Base-by-base conservation (phyloP, 179 eudicot genomes). In the Silene noctiflora region DNA sequence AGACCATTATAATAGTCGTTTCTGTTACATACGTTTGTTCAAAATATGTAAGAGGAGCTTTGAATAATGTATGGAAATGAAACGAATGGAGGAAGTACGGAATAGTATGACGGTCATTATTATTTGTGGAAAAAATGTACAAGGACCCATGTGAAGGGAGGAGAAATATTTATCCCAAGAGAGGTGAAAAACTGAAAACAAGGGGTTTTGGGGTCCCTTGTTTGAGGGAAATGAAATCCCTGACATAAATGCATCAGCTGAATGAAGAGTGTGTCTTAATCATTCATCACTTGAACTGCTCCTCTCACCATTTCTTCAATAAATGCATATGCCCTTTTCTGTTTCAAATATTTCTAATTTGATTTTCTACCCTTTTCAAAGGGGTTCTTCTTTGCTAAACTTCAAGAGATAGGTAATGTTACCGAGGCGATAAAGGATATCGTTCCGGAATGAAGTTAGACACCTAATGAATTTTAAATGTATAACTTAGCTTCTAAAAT, bases 191-290 rank as follows among this genome's bases (percentile, higher is more conserved):
- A 8, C 55, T 48, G 58, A 48, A 27, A 20, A 21, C 4, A 16
- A 25, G 16, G 13, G 42, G 6, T 25, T n/a, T 19, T 3, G 68
- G 75, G 61, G 33, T 35, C 73, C 39, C 19, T 13, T 3, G 6
- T 22, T 22, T 11, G 22, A 53, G 51, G 12, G 73, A 35, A 48
- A 42, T 60, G 73, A 35, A 48, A 42, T 60, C 48, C 56, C 80
- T 80, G 83, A 80, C 79, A 71, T 65, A 39, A 76, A 76, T 80
- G 74, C 80, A 66, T 72, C 77, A 80, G 76, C 79, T 80, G 77
- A 76, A 42, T 76, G 71, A 71, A 80, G 68, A 19, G 35, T 46
- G 69, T 42, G 63, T 75, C 75, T 70, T 69, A 46, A 69, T 59
- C 21, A 80, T 80, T 72, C 68, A 76, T 71, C 53, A 13, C 71